Conservation (phyloP, 768 basidiomycete genomes). For the Dictyophora rubrovolvata region DNA sequence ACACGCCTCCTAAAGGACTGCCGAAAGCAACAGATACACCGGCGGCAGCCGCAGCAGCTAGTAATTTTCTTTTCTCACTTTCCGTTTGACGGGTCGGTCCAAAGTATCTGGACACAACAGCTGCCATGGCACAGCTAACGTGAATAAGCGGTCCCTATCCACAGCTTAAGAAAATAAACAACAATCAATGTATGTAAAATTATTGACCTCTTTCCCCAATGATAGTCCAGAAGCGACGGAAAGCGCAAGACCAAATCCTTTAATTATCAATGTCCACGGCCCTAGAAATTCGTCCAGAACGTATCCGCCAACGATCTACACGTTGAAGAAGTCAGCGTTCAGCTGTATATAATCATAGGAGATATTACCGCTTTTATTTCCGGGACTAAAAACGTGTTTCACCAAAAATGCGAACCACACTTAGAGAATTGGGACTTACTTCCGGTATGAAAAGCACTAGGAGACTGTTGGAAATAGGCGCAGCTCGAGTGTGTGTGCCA, state of each 20-base stretch:
- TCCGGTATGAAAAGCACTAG: slow-evolving; percentile 69
- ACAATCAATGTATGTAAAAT: slow-evolving; percentile 13
- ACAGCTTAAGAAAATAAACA: slow-evolving; percentile 3
- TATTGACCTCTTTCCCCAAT: slow-evolving; percentile 67
- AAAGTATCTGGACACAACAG: slow-evolving; percentile 55
- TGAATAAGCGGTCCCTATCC: slow-evolving; percentile 72
- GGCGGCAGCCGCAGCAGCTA: slow-evolving; percentile 77
- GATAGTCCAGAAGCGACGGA: slow-evolving; percentile 80
- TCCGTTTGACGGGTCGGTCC: slow-evolving; percentile 68
- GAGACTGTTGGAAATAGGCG: slow-evolving; percentile 3
- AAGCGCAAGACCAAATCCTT: slow-evolving; percentile 72
- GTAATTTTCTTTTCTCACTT: slow-evolving; percentile 71
- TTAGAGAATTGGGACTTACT: slow-evolving; percentile 36
- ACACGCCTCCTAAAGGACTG: slow-evolving; percentile 74
- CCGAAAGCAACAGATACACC: slow-evolving; percentile 87
- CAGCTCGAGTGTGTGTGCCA: neutral
- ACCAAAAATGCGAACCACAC: neutral
- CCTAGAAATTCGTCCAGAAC: slow-evolving; percentile 83
- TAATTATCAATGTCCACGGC: slow-evolving; percentile 78
- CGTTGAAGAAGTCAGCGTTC: neutral
- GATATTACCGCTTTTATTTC: slow-evolving; percentile 60
- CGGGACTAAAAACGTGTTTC: slow-evolving; percentile 38
- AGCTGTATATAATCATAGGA: neutral
- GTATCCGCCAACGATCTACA: slow-evolving; percentile 70
- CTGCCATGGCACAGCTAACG: slow-evolving; percentile 75